These are phyloP conservation scores for Chytriomyces sp. DNA, from an alignment of 192 early-diverging fungal genomes.

Conservation along the genomic window DNA sequence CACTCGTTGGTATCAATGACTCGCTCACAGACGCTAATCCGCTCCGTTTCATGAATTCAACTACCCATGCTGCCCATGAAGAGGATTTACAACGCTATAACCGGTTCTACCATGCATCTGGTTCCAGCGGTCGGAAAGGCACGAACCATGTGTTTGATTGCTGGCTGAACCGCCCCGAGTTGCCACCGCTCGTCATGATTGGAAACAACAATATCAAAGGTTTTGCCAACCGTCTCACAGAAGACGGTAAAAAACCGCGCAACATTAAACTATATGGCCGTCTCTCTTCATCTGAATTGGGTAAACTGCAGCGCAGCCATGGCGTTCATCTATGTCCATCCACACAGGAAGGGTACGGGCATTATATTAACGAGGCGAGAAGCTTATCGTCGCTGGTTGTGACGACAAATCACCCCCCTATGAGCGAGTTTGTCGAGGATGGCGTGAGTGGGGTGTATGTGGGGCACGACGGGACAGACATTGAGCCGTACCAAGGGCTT, in stretches of 20 bases:
- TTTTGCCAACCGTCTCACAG: background rate
- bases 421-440: conserved; percentile 33
- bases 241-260: background rate
- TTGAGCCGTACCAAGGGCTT: too few relatives aligned
- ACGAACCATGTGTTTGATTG: background rate
- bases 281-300: background rate
- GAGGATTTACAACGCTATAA: background rate
- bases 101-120: background rate
- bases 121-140: background rate
- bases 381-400: conserved; percentile 1
- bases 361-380: conserved; percentile 32
- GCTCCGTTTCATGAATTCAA: background rate
- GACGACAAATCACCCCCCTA: conserved; percentile 23
- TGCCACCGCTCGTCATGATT: background rate
- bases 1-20: background rate
- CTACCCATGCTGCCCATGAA: background rate
- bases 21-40: background rate
- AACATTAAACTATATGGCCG: background rate
- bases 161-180: background rate
- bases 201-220: background rate
- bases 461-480: too few relatives aligned
- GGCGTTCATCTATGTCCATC: conserved; percentile 28
- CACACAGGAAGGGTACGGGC: conserved; percentile 28
- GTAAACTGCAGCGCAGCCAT: background rate
- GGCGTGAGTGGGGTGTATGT: background rate